Percentiles rank a stretch among this genome's conserved stretches.
phyloP scores from a whole-genome alignment of 2,329 filamentous ascomycete genomes.

The Blumeria graminis region DNA sequence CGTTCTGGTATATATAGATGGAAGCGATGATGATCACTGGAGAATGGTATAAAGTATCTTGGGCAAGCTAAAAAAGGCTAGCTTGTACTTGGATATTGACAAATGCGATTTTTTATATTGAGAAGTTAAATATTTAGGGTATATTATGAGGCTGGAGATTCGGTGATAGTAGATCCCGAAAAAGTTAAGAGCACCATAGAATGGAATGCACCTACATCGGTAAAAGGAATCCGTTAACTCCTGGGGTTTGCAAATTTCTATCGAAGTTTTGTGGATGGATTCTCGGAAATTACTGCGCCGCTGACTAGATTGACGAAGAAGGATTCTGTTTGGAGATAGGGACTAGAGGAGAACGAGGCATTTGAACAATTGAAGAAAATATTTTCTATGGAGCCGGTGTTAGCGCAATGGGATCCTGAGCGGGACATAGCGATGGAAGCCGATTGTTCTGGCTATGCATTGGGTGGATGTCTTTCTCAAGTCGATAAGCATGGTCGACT shows the following conservation, averaged over 20 bases:
- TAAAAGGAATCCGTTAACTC: background rate
- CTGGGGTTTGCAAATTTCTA: background rate
- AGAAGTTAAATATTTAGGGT: background rate
- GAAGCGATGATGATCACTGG: background rate
- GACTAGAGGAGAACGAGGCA: too few relatives aligned
- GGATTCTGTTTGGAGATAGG: too few relatives aligned
- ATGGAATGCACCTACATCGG: background rate
- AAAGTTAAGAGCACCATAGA: background rate
- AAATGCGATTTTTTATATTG: background rate
- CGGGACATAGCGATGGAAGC: too few relatives aligned
- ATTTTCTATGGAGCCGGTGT: too few relatives aligned
- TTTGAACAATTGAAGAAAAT: too few relatives aligned
- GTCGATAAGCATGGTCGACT: background rate
- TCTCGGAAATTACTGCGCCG: too few relatives aligned
- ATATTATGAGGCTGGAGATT: background rate
- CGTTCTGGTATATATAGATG: background rate
- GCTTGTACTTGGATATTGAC: background rate
- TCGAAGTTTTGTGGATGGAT: background rate
- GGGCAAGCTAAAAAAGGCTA: background rate
- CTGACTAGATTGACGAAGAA: too few relatives aligned
- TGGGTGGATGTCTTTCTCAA: too few relatives aligned
- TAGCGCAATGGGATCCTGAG: too few relatives aligned
- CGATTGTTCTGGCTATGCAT: too few relatives aligned
- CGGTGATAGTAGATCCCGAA: background rate
- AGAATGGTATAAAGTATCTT: too few relatives aligned